phyloP scores from a whole-genome alignment of 192 early-diverging fungal genomes.

The Backusella tuberculispora region DNA sequence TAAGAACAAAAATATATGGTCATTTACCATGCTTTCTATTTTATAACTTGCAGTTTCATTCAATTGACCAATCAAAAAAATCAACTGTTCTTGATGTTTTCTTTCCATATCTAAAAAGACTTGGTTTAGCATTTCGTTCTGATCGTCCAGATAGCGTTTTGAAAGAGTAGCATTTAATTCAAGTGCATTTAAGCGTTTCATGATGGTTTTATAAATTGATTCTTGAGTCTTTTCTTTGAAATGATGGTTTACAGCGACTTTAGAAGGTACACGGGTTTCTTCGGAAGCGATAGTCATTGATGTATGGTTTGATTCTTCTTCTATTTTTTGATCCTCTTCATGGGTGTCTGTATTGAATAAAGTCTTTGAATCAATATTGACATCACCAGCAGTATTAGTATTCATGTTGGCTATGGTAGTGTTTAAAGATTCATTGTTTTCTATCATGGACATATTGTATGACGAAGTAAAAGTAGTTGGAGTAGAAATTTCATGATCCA shows the following conservation, averaged over 20 bases:
- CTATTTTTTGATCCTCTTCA: not conserved
- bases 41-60: slow-evolving; percentile 65
- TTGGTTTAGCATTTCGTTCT: slow-evolving; percentile 70
- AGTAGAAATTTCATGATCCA: not conserved
- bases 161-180: slow-evolving; percentile 84
- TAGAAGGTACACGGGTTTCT: not conserved
- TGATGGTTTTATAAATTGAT: slow-evolving; percentile 88
- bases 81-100: slow-evolving; percentile 64
- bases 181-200: slow-evolving; percentile 77
- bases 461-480: not conserved
- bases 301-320: not conserved
- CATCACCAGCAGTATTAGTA: not conserved
- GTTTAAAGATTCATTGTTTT: too few relatives aligned
- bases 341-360: not conserved
- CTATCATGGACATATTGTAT: not conserved
- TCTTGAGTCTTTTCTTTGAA: slow-evolving; percentile 62
- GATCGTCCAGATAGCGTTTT: slow-evolving; percentile 76
- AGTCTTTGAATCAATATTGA: not conserved
- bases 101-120: slow-evolving; percentile 62
- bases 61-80: slow-evolving; percentile 63
- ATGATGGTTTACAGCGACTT: not conserved
- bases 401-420: too few relatives aligned
- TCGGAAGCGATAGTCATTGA: not conserved
- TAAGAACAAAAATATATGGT: slow-evolving; percentile 1
- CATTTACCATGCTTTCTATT: slow-evolving; percentile 60